Evolutionary conservation across 1,284 basidiomycete genomes (phyloP), one percentile per base, ranked within the genome.

Genomic region (Sutorius eximius): DNA sequence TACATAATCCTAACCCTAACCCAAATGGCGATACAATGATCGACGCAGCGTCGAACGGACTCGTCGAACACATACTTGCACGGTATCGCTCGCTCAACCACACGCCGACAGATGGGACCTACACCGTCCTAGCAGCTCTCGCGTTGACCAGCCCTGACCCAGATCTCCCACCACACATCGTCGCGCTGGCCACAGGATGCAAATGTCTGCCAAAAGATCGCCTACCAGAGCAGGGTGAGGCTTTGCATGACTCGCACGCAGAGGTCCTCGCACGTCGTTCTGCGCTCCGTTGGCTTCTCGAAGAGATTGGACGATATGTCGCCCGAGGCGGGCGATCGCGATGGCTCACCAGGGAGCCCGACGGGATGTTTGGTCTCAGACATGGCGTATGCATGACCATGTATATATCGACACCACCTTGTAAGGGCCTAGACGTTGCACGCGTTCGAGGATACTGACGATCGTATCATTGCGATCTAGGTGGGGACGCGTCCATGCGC

Each of bases 351-450:
- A 59, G 57, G 49, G 59, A 60, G 32, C 45, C 41, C 0, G 69
- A 76, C 20, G 77, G 75, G 2, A 76, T 67, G 59, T 89, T 84
- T 63, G 56, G 62, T 22, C 70, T 95, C 32, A 73, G 66, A 48
- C 65, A 77, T 0, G 80, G 72, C 1, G 81, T 88, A 0, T 59
- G 73, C 43, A 60, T 94, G 44, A 77, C 78, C 61, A 76, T 97
- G 66, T 98, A 97, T 62, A 79, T 95, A 52, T 97, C 94, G 2
- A 91, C 92, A 3, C 77, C 93, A n/a, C 95, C 95, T 29, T 92
- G 95, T 96, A 67, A 71, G 79, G 53, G 36, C n/a, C 10, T 37
- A 11, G 27, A 8, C 33, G n/a, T 27, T 38, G 11, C 24, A 29
- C 51, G 45, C 46, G 53, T 47, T 50, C 47, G 42, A 51, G 40